Conservation (phyloP, 805 yeast genomes). For the Starmera dryadoides region DNA sequence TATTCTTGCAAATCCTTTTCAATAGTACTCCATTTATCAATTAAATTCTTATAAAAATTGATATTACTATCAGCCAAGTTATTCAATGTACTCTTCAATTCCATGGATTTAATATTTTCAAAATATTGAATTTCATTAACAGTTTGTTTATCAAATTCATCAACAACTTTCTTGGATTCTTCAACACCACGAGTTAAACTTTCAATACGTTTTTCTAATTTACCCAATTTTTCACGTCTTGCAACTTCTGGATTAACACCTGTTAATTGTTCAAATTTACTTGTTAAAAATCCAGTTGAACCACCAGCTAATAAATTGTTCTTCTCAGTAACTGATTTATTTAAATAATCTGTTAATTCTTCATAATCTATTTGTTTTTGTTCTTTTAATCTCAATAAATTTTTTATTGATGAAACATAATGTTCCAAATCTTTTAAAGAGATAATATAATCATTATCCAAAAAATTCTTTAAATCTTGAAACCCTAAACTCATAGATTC, state of each 20-base stretch:
- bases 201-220: constrained; percentile 41
- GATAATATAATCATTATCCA: constrained; percentile 77
- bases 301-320: constrained; percentile 45
- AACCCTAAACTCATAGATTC: constrained; percentile 35
- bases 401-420: constrained; percentile 58
- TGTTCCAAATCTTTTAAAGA: constrained; percentile 84
- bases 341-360: constrained; percentile 71
- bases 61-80: constrained; percentile 74
- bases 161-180: constrained; percentile 41
- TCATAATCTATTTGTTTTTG: constrained; percentile 89
- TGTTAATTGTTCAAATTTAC: constrained; percentile 53
- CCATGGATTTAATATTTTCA: constrained; percentile 73
- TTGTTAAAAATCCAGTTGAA: constrained; percentile 42
- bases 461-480: constrained; percentile 35
- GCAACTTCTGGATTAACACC: constrained; percentile 56
- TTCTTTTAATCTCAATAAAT: constrained; percentile 75
- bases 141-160: constrained; percentile 49
- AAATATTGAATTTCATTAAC: constrained; percentile 55
- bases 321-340: constrained; percentile 64
- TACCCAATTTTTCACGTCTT: constrained; percentile 42
- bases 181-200: constrained; percentile 43
- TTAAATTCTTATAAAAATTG: constrained; percentile 59
- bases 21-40: constrained; percentile 63
- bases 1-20: constrained; percentile 27
- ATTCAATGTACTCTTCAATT: constrained; percentile 63